Evolutionary conservation across 768 basidiomycete genomes (phyloP).

Genomic region (Boletus fagicola): DNA sequence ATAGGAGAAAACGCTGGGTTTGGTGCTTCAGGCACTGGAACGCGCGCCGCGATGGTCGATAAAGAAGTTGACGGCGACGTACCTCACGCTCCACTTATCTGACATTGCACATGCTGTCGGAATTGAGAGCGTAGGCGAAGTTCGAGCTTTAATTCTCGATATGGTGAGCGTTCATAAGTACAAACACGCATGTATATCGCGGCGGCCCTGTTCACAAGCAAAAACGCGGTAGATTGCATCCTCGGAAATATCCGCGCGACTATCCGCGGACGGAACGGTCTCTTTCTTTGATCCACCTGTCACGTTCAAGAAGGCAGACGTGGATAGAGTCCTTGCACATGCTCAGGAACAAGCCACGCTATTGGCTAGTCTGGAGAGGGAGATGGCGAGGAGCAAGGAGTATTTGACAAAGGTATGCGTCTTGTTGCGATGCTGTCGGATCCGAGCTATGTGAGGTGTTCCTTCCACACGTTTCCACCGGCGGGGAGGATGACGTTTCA

Average conservation of each 20-base stretch:
- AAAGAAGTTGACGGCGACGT: slow-evolving; percentile 78
- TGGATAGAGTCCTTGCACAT: slow-evolving; percentile 55
- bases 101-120: slow-evolving; percentile 60
- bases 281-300: slow-evolving; percentile 67
- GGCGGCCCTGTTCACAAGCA: slow-evolving; percentile 2
- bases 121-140: slow-evolving; percentile 49
- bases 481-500: not conserved
- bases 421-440: not conserved
- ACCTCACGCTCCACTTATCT: slow-evolving; percentile 68
- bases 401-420: slow-evolving; percentile 64
- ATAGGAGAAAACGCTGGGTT: slow-evolving; percentile 72
- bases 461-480: not conserved
- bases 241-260: slow-evolving; percentile 64
- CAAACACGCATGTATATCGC: not conserved
- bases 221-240: slow-evolving; percentile 57
- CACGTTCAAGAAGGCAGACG: slow-evolving; percentile 56
- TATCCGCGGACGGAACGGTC: slow-evolving; percentile 69
- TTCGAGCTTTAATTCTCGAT: slow-evolving; percentile 57
- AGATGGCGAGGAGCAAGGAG: slow-evolving; percentile 62
- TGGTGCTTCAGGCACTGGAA: slow-evolving; percentile 63
- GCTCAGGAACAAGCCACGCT: slow-evolving; percentile 47
- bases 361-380: slow-evolving; percentile 25
- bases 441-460: not conserved
- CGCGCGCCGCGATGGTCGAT: slow-evolving; percentile 77
- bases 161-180: slow-evolving; percentile 53